Percentiles rank a stretch among this genome's conserved stretches.
These are phyloP conservation scores for Ustilago vetiveriae DNA, from an alignment of 1,284 basidiomycete genomes.

Conservation along the genomic window DNA sequence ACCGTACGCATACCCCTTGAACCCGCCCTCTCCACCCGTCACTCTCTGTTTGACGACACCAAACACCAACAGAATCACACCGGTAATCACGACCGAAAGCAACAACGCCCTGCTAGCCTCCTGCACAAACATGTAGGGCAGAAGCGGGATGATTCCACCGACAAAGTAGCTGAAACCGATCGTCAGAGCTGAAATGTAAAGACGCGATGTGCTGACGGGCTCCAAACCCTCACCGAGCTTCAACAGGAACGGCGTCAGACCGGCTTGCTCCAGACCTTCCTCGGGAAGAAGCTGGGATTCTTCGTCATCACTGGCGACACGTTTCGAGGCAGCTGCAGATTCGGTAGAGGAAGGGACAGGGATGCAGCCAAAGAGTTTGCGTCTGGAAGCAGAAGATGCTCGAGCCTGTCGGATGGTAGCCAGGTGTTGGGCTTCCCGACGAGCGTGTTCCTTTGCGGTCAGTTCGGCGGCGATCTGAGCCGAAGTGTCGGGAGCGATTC, in stretches of 20 bases:
- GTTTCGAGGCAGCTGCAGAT: slow-evolving; percentile 13
- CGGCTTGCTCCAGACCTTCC: slow-evolving; percentile 33
- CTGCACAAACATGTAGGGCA: slow-evolving; percentile 60
- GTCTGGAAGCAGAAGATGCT: background rate
- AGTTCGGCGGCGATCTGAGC: slow-evolving; percentile 75
- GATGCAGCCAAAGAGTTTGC: slow-evolving; percentile 41
- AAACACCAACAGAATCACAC: slow-evolving; percentile 55
- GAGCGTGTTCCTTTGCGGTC: slow-evolving; percentile 24
- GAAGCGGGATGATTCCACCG: slow-evolving; percentile 58
- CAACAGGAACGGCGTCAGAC: slow-evolving; percentile 61
- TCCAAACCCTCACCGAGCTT: slow-evolving; percentile 56
- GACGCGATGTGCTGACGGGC: slow-evolving; percentile 55
- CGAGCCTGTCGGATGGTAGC: slow-evolving; percentile 3
- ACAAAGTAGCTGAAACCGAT: slow-evolving; percentile 60
- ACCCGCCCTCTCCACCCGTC: slow-evolving; percentile 51
- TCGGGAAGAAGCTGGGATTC: slow-evolving; percentile 20
- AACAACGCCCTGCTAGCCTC: slow-evolving; percentile 44
- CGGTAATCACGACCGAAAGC: slow-evolving; percentile 56
- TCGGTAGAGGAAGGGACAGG: slow-evolving; percentile 16
- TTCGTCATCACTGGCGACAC: slow-evolving; percentile 8
- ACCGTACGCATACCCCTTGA: slow-evolving; percentile 75
- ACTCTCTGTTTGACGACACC: slow-evolving; percentile 58
- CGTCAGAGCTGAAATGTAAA: slow-evolving; percentile 53
- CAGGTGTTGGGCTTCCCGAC: slow-evolving; percentile 9
- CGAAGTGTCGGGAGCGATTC: slow-evolving; percentile 83